Evolutionary conservation across 345 rosid species (phyloP).

Genomic region (Salix purpurea): DNA sequence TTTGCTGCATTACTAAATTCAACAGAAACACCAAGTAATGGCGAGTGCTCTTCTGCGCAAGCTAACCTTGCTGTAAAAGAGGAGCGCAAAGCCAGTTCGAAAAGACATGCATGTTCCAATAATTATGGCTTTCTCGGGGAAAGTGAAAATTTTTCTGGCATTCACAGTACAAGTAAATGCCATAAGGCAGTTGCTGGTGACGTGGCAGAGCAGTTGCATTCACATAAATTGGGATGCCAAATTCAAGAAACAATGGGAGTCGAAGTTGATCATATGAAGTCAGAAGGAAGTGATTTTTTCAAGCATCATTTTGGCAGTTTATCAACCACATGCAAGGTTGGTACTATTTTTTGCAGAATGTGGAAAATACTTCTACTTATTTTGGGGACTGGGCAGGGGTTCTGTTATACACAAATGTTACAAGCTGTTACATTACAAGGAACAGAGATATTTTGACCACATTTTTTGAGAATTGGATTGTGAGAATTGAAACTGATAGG

Average conservation of each 20-base stretch:
- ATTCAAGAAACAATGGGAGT: constrained; percentile 23
- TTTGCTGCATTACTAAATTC: constrained; percentile 23
- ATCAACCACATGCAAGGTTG: constrained; percentile 45
- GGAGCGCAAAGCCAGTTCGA: constrained; percentile 7
- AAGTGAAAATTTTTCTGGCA: background rate
- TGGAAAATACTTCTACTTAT: background rate
- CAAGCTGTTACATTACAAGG: background rate
- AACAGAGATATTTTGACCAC: background rate
- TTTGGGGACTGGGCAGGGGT: background rate
- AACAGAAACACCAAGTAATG: background rate
- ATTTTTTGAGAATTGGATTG: background rate
- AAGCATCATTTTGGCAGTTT: constrained; percentile 53
- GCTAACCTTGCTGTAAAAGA: background rate
- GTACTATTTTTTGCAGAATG: background rate
- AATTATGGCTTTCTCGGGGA: background rate
- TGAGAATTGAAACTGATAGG: background rate
- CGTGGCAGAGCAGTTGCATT: constrained; percentile 15
- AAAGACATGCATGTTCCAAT: background rate
- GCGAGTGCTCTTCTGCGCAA: constrained; percentile 8
- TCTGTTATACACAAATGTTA: background rate
- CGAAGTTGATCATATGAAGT: constrained; percentile 14
- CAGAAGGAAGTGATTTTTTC: constrained; percentile 43
- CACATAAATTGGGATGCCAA: constrained; percentile 20
- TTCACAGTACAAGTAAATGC: constrained; percentile 7
- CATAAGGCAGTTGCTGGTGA: constrained; percentile 11